Conservation (phyloP, 257 asterid species). For the Lycium ferocissimum region DNA sequence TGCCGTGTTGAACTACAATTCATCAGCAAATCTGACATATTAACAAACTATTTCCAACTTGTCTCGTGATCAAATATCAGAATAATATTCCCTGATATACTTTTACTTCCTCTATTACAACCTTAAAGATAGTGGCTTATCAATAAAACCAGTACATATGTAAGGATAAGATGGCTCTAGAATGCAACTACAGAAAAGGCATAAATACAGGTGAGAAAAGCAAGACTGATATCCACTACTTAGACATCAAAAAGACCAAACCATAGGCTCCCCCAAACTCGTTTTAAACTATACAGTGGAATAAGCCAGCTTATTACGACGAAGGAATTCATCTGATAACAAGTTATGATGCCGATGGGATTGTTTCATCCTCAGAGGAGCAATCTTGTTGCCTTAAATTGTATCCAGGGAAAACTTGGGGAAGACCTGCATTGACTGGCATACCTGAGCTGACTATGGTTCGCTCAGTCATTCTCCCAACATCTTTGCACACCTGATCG, state of each 20-base stretch:
- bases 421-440: conserved; percentile 41
- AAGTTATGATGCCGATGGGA: background rate
- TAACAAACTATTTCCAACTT: background rate
- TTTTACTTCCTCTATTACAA: background rate
- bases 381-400: background rate
- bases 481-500: conserved; percentile 76
- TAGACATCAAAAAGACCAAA: background rate
- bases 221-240: background rate
- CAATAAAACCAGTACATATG: background rate
- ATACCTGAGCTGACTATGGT: conserved; percentile 33
- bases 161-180: background rate
- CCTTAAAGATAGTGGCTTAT: background rate
- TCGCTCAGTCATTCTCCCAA: conserved; percentile 69
- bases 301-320: background rate
- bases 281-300: background rate
- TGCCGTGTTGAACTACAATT: background rate
- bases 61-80: background rate
- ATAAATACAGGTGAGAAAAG: background rate
- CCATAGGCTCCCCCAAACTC: background rate
- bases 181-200: background rate
- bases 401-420: conserved; percentile 15
- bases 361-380: conserved; percentile 20
- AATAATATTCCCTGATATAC: background rate
- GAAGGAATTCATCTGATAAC: background rate
- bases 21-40: background rate